Percentiles rank a stretch among this genome's conserved stretches.
phyloP scores from a whole-genome alignment of 257 asterid genomes.

The Petrea volubilis region DNA sequence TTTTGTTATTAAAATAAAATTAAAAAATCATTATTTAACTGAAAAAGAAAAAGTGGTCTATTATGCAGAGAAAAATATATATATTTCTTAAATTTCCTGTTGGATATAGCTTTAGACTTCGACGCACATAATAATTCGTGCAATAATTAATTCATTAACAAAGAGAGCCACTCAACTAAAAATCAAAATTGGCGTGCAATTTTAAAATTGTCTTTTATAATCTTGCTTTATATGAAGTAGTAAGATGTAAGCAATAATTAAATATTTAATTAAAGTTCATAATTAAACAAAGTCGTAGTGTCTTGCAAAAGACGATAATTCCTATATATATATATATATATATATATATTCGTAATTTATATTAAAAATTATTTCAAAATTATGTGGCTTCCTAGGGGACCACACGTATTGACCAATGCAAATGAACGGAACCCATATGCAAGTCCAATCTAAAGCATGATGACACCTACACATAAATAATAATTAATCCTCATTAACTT shows the following conservation, averaged over 20 bases:
- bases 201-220: constrained; percentile 5
- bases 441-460: constrained; percentile 25
- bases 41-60: too few species aligned
- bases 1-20: too few species aligned
- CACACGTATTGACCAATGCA: constrained; percentile 33
- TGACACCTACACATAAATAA: constrained; percentile 24
- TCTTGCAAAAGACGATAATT: constrained; percentile 21
- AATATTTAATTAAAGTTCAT: constrained; percentile 10
- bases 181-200: constrained; percentile 29
- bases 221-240: constrained; percentile 17
- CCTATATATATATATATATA: too few species aligned
- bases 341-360: neutral
- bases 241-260: constrained; percentile 31
- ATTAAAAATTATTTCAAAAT: constrained; percentile 15
- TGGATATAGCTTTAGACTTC: neutral
- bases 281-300: constrained; percentile 19
- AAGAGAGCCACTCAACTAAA: neutral
- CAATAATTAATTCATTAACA: constrained; percentile 4
- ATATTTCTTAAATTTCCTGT: neutral
- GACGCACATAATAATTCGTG: neutral
- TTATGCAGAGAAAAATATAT: neutral
- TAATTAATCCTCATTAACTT: constrained; percentile 19
- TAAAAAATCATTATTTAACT: too few species aligned
- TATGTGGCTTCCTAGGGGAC: constrained; percentile 19
- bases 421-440: constrained; percentile 28